Evolutionary conservation across 164 flowering plant species (phyloP), one percentile per base, ranked within the genome.

Genomic region (Umbilicus rupestris): DNA sequence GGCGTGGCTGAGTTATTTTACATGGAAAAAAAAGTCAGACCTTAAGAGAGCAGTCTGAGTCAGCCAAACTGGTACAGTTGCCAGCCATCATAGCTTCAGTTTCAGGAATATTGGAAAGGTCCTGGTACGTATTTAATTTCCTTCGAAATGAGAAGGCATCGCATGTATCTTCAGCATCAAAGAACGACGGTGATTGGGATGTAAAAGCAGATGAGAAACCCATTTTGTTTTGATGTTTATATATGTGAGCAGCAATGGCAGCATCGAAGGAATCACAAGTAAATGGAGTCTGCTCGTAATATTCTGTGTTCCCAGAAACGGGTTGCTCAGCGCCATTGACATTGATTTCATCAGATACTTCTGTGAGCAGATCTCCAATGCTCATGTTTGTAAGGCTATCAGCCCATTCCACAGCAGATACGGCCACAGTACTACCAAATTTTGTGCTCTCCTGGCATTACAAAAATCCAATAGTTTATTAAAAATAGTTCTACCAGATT

Each of bases 131-230:
- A 64, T 68, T 42, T 57, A 70, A 52, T 52, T 73, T 75, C 75
- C 79, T 93, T 72, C 73, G 80, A 74, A 94, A 94, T 62, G 87
- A 78, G 75, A 94, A 94, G 50, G 83, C 97, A 83, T 95, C 99
- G 70, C 99, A 86, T 62, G 99, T 87, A 78, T 92, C 97, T 75
- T 95, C 99, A 69, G 84, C 92, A 81, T 89, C 96, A 96, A 87
- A 95, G 39, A 95, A 87, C 50, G 96, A 89, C 68, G 85, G 68
- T 64, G 73, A 69, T 76, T 80, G 79, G 42, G 84, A 72, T 33
- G 74, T 68, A 52, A 76, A 69, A 55, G 71, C 73, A 20, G 85
- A 67, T 66, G 72, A 72, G 19, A 45, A 58, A 55, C 66, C 73
- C 24, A 59, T 69, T 71, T 63, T 80, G 41, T 76, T 77, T 65